Conservation (phyloP, 371 early-diverging fungal species). For the Rhizopus sp. region DNA sequence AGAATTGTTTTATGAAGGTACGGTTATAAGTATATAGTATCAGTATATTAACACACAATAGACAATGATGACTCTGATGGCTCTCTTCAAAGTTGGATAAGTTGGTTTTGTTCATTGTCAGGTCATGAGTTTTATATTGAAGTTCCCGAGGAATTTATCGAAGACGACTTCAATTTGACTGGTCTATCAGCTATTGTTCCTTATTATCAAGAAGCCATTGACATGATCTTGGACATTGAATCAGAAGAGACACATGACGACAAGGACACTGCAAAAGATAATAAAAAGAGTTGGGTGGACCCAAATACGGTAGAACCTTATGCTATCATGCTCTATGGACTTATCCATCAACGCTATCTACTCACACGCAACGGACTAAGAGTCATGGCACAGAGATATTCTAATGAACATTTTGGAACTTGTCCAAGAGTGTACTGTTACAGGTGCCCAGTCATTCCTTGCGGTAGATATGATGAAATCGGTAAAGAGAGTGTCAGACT, state of each 20-base stretch:
- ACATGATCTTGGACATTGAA: constrained; percentile 87
- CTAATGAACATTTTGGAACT: constrained; percentile 79
- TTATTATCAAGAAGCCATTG: constrained; percentile 81
- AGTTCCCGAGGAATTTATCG: constrained; percentile 86
- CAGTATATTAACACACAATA: not conserved
- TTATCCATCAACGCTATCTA: constrained; percentile 85
- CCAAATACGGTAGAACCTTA: constrained; percentile 51
- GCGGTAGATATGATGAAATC: constrained; percentile 78
- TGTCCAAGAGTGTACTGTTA: constrained; percentile 86
- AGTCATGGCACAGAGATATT: constrained; percentile 76
- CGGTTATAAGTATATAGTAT: not conserved
- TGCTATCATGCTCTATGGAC: constrained; percentile 72
- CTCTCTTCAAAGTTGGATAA: constrained; percentile 72
- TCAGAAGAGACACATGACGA: constrained; percentile 45
- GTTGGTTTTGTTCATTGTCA: constrained; percentile 85
- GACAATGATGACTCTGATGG: constrained; percentile 29
- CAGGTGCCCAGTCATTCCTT: constrained; percentile 76
- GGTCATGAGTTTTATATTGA: constrained; percentile 88
- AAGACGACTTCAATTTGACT: constrained; percentile 95
- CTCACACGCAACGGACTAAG: constrained; percentile 78
- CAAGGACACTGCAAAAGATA: not conserved
- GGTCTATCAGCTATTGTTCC: constrained; percentile 83
- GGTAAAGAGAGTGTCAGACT: constrained; percentile 68
- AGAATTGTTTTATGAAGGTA: constrained; percentile 5
- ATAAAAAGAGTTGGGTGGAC: constrained; percentile 28